Evolutionary conservation across 352 stramenopile species (phyloP).

Genomic region (Phytophthora chlamydospora): DNA sequence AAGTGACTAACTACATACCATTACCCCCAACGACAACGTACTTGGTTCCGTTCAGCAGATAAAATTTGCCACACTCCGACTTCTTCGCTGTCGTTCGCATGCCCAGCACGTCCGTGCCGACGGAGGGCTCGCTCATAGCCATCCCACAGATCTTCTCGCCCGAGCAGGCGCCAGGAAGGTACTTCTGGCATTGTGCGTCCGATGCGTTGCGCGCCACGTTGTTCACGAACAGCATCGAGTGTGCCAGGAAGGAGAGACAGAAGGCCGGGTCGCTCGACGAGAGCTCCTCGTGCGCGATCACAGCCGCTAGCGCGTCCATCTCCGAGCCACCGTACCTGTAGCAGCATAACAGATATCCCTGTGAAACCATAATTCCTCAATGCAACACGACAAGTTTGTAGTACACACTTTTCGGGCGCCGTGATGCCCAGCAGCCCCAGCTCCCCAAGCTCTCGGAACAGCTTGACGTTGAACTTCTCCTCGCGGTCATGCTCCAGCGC

Average conservation of each 20-base stretch:
- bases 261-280: constrained; percentile 98
- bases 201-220: constrained; percentile 92
- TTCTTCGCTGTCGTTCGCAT: constrained; percentile 96
- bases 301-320: constrained; percentile 95
- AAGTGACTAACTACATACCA: not conserved
- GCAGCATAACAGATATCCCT: not conserved
- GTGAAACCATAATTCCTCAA: too few relatives aligned
- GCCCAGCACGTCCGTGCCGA: constrained; percentile 94
- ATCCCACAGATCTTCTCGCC: constrained; percentile 97
- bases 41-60: constrained; percentile 90
- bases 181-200: constrained; percentile 86
- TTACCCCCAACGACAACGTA: constrained; percentile 34
- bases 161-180: constrained; percentile 92
- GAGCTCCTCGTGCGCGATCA: constrained; percentile 96
- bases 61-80: constrained; percentile 88
- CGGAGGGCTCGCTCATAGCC: constrained; percentile 98
- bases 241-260: constrained; percentile 96
- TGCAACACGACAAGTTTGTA: too few relatives aligned
- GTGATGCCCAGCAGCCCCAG: constrained; percentile 97
- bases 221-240: constrained; percentile 95
- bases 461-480: constrained; percentile 97
- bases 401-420: constrained; percentile 91
- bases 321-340: constrained; percentile 93
- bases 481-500: constrained; percentile 94
- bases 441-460: constrained; percentile 96